Percentiles rank a stretch among this genome's conserved stretches.
Conservation (phyloP, 345 rosid species). For the Dimocarpus longan region DNA sequence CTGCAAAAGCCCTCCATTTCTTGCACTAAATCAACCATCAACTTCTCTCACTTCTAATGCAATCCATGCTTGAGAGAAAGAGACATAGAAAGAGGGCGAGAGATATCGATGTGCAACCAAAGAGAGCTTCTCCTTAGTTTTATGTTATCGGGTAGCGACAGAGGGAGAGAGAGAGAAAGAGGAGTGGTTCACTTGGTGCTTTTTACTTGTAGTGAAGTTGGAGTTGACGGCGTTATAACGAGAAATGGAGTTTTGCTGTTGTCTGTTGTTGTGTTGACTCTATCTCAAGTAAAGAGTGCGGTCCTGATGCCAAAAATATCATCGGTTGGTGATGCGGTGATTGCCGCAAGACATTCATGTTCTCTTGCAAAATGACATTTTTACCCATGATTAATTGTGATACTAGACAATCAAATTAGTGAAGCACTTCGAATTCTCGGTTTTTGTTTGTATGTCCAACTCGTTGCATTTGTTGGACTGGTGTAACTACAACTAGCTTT, state of each 20-base stretch:
- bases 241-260: not conserved
- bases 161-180: conserved; percentile 18
- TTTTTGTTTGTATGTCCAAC: not conserved
- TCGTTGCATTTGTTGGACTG: conserved; percentile 13
- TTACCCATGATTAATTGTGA: not conserved
- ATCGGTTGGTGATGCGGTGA: conserved; percentile 22
- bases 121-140: not conserved
- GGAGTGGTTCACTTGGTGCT: conserved; percentile 4
- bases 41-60: not conserved
- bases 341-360: conserved; percentile 5
- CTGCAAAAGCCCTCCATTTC: conserved; percentile 32
- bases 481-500: conserved; percentile 12
- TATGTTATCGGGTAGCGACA: not conserved
- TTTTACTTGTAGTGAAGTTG: conserved; percentile 7
- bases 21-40: conserved; percentile 1
- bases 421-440: not conserved
- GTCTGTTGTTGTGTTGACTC: not conserved
- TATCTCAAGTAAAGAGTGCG: not conserved
- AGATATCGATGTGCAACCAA: not conserved
- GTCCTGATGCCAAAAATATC: not conserved
- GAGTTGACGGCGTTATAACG: conserved; percentile 23
- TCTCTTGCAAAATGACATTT: not conserved
- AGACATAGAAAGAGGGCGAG: not conserved
- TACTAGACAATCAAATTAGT: not conserved
- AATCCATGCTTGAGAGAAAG: conserved; percentile 29